Evolutionary conservation across 768 basidiomycete genomes (phyloP), one percentile per base, ranked within the genome.

Genomic region (Pleurotus giganteus): DNA sequence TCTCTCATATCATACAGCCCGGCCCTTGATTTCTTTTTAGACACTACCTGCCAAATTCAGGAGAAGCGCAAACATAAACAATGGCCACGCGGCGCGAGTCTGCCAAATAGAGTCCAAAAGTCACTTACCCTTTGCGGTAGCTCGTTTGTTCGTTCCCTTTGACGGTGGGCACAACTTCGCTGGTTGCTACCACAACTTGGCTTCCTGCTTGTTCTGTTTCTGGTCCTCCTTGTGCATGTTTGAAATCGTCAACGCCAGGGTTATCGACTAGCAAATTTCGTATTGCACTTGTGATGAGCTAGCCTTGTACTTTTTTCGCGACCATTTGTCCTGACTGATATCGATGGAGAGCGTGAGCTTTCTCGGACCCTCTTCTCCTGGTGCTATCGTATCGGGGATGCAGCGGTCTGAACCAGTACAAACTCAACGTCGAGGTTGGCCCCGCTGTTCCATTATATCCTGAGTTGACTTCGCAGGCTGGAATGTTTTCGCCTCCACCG

Each of bases 151-250:
- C 49, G 24, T 45, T 45, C 7, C 44, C 44, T 45, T 45, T 26
- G 44, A 45, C 34, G 49, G 49, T 51, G 31, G 19, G 49, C 32
- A 51, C 19, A 23, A 51, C 31, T 37, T 51, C 34, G 23, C 31
- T 51, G 31, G 49, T 51, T 51, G 49, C 49, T 37, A 51, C 12
- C 49, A 51, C 31, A 51, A 51, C 49, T 51, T 15, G 49, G 49
- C 49, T 51, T 51, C 49, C 49, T 51, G 32, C 27, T 51, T 51
- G 49, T 51, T 51, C 49, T 51, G 49, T 37, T 27, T 51, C 34
- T 23, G 49, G 49, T 51, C 24, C 49, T 24, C 24, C 49, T 51
- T 51, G 49, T 51, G 13, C 49, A 37, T 51, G 49, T 36, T 34
- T 36, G 49, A 51, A 51, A 51, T 36, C 49, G 37, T 36, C 31